Evolutionary conservation across 2,329 filamentous ascomycete genomes (phyloP).

Genomic region (Xylaria sp.): DNA sequence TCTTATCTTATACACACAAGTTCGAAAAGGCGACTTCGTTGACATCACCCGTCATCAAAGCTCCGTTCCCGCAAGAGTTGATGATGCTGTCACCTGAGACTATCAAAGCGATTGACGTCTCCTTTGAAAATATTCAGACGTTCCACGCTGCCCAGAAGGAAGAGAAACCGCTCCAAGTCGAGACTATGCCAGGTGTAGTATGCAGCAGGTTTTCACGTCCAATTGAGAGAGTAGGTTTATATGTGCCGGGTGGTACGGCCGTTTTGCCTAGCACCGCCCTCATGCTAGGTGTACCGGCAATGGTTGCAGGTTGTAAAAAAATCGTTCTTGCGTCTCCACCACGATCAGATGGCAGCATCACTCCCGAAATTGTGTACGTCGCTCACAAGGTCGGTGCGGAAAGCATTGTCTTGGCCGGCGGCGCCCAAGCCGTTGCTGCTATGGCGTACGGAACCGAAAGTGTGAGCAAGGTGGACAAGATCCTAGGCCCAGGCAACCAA

Average conservation of each 20-base stretch:
- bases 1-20: constrained; percentile 95
- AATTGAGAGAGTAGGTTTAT: constrained; percentile 95
- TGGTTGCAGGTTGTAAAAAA: constrained; percentile 95
- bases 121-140: constrained; percentile 91
- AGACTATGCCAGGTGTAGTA: constrained; percentile 97
- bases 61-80: constrained; percentile 84
- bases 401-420: constrained; percentile 93
- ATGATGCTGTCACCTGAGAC: constrained; percentile 90
- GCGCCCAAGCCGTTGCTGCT: constrained; percentile 93
- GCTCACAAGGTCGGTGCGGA: constrained; percentile 97
- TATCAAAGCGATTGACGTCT: constrained; percentile 90
- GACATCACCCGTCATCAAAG: constrained; percentile 86
- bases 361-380: constrained; percentile 96
- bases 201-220: constrained; percentile 93
- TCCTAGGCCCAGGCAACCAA: constrained; percentile 96
- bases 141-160: constrained; percentile 95
- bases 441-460: constrained; percentile 98
- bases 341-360: constrained; percentile 87
- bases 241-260: constrained; percentile 94
- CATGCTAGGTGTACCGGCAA: constrained; percentile 97
- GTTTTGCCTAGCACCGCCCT: constrained; percentile 97
- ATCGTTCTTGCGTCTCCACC: constrained; percentile 95
- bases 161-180: constrained; percentile 81
- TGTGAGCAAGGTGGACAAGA: constrained; percentile 97
- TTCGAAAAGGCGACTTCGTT: constrained; percentile 96